Evolutionary conservation across 2,329 filamentous ascomycete genomes (phyloP), one percentile per base, ranked within the genome.

Genomic region (Penicillium sp.): DNA sequence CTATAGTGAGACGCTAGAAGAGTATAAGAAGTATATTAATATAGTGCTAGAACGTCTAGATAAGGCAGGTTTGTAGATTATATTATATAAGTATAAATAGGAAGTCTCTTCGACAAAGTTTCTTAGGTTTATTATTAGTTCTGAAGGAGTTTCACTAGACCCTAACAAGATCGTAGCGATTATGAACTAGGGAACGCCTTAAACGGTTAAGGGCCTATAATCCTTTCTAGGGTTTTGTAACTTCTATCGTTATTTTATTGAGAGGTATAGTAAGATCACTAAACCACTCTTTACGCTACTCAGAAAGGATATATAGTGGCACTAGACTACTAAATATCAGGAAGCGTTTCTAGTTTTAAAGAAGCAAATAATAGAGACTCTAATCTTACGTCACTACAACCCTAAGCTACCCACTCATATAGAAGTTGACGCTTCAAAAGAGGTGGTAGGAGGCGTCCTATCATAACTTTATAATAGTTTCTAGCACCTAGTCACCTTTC

Each of bases 171-270:
- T 43, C 9, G 20, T 10, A 7, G 36, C 7, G 8, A 41, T 55
- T 10, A 4, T 18, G 8, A 24, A 36, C 4, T 72, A 56, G 67
- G 5, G 42, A 36, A 30, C 8, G 15, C 66, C 58, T 4, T 51
- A 4, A 6, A 60, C 13, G 5, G 45, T 65, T 3, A 7, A 57
- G 56, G 23, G 56, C 54, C 15, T 58, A 64, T 55, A 61, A 52
- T 46, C 34, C 1, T 71, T 72, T 48, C 17, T 72, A n/a, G 62
- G 66, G 8, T 69, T 73, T 37, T 54, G 49, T 2, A 71, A 72
- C 34, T 72, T 67, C 49, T 72, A 73, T 52, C 50, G 63, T 4
- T 27, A 52, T 7, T 71, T 71, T 42, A 64, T 72, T 12, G 21
- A 56, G 7, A 32, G 55, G 3, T 69, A 63, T 42, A 59, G 48